A percentile compares a stretch with the other conserved stretches of the same genome.
Conservation (phyloP, 1,139 yeast species). For the Protomyces inouyei region DNA sequence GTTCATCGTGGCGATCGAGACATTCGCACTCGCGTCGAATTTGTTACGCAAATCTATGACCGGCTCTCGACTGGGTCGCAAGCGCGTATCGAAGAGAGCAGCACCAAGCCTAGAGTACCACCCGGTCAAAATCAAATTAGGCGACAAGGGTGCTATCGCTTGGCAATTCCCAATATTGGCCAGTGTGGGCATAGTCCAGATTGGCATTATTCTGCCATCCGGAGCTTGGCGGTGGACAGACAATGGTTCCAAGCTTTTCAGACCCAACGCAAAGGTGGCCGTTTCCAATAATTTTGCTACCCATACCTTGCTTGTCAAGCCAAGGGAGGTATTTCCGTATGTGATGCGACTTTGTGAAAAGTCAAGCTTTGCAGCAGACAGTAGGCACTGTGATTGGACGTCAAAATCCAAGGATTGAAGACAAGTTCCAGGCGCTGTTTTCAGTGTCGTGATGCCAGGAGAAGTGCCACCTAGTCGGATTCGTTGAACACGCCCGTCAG, state of each 20-base stretch:
- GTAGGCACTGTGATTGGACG: background rate
- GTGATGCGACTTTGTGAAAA: background rate
- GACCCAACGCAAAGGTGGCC: background rate
- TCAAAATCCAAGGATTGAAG: slow-evolving; percentile 8
- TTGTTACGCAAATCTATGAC: background rate
- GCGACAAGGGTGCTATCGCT: background rate
- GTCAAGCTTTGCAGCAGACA: background rate
- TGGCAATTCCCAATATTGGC: background rate
- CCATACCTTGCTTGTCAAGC: background rate
- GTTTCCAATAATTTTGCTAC: background rate
- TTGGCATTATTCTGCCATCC: background rate
- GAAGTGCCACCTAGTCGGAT: background rate
- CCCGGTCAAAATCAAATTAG: background rate
- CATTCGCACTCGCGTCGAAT: background rate
- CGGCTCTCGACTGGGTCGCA: background rate
- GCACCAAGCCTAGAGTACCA: background rate
- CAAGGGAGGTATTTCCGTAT: background rate
- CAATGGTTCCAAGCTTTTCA: background rate
- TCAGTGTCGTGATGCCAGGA: background rate
- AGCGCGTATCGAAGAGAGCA: background rate
- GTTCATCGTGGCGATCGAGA: background rate
- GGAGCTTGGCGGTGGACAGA: background rate
- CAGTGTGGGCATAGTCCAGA: background rate
- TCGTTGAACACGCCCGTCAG: slow-evolving; percentile 12
- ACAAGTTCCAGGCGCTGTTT: background rate